phyloP scores from a whole-genome alignment of 2,329 filamentous ascomycete genomes.

The Pyrenophora tritici-repentis region DNA sequence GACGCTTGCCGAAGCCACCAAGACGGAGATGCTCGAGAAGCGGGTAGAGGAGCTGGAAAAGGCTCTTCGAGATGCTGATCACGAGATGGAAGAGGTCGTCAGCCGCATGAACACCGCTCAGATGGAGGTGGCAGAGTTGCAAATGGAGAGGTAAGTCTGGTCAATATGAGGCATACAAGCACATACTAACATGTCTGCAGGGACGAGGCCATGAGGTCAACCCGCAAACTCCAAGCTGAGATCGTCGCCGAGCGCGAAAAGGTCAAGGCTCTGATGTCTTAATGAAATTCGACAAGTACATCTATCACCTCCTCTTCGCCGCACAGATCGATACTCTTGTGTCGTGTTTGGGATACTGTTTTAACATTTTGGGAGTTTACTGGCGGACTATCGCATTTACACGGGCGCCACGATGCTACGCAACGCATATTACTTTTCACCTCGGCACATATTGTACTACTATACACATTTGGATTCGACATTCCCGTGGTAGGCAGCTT shows the following conservation, averaged over 20 bases:
- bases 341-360: conserved; percentile 12
- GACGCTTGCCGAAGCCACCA: conserved; percentile 68
- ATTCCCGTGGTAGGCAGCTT: background rate
- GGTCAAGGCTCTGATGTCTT: conserved; percentile 56
- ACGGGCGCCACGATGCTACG: conserved; percentile 26
- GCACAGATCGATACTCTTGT: conserved; percentile 4
- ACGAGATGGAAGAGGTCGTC: conserved; percentile 83
- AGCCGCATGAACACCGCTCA: conserved; percentile 80
- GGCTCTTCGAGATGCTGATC: conserved; percentile 74
- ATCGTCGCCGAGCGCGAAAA: conserved; percentile 68
- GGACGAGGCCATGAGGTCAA: conserved; percentile 74
- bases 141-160: conserved; percentile 63
- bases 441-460: conserved; percentile 19
- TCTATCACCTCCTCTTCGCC: conserved; percentile 18
- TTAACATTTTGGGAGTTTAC: conserved; percentile 15
- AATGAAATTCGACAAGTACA: background rate
- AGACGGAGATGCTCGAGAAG: conserved; percentile 75
- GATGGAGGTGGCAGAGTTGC: conserved; percentile 79
- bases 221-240: conserved; percentile 69
- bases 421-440: conserved; percentile 24
- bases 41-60: conserved; percentile 85
- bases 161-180: conserved; percentile 13
- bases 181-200: conserved; percentile 42
- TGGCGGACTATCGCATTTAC: conserved; percentile 18
- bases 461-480: conserved; percentile 2